Evolutionary conservation across 495 filamentous ascomycete species (phyloP).

Genomic region (Pyrenula massariospora): DNA sequence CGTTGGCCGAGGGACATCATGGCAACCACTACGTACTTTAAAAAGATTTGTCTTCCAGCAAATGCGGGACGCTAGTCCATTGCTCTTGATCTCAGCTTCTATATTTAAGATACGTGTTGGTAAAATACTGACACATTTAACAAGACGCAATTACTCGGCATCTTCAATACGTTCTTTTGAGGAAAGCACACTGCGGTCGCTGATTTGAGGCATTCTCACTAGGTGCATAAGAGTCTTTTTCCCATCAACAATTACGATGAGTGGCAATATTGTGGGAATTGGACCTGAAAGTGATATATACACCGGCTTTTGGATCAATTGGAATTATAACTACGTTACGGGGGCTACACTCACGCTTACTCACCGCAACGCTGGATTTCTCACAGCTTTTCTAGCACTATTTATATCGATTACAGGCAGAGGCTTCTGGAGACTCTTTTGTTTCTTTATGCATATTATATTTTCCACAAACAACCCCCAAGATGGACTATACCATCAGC

Average conservation of each 20-base stretch:
- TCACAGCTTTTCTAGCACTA: constrained; percentile 11
- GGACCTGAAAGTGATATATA: not conserved
- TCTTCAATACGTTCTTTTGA: not conserved
- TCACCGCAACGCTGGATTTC: constrained; percentile 1
- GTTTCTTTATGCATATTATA: not conserved
- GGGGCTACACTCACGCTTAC: constrained; percentile 10
- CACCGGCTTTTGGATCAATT: constrained; percentile 9
- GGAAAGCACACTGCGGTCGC: not conserved
- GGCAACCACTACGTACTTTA: not conserved
- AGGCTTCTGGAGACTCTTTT: constrained; percentile 5
- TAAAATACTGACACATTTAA: not conserved
- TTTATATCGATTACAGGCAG: constrained; percentile 6
- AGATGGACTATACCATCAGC: not conserved
- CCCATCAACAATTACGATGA: not conserved
- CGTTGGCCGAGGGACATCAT: not conserved
- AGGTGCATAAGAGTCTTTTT: not conserved
- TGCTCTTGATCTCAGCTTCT: not conserved
- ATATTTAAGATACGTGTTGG: not conserved
- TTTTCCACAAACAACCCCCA: not conserved
- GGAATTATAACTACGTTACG: constrained; percentile 5
- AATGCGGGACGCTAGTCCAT: not conserved
- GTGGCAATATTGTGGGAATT: not conserved
- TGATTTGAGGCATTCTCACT: not conserved
- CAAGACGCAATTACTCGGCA: not conserved
- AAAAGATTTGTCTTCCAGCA: not conserved